Conservation (phyloP, 371 early-diverging fungal species). For the Mortierella sp. region DNA sequence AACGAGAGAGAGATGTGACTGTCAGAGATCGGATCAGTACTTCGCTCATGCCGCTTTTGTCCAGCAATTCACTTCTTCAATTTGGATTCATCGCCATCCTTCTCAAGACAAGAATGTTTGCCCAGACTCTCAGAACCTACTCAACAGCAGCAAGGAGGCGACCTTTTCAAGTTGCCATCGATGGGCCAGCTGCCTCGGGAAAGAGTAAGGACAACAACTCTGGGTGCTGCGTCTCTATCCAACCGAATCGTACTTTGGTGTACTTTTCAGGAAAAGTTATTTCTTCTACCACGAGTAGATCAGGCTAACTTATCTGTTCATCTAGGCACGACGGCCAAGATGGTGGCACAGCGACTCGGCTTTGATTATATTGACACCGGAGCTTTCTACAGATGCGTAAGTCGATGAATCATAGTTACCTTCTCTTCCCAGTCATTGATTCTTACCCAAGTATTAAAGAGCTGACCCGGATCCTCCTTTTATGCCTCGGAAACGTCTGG, state of each 20-base stretch:
- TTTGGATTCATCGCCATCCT: no score
- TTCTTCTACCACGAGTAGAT: no score
- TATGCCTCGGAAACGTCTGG: background rate
- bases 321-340: constrained; percentile 77
- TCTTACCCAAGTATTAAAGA: background rate
- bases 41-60: no score
- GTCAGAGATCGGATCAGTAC: no score
- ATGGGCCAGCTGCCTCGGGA: constrained; percentile 94
- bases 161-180: constrained; percentile 86
- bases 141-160: constrained; percentile 6
- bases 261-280: no score
- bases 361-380: constrained; percentile 89
- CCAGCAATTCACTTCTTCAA: no score
- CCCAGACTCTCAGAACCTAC: constrained; percentile 3
- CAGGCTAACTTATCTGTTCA: background rate
- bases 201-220: constrained; percentile 80
- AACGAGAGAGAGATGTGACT: no score
- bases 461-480: background rate
- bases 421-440: background rate
- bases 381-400: constrained; percentile 73
- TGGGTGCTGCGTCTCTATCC: no score
- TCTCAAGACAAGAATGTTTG: no score
- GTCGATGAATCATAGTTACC: no score
- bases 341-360: constrained; percentile 76
- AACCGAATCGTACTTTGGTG: no score